phyloP scores from a whole-genome alignment of 1,139 yeast species.

The Geotrichum phurueaensis region DNA sequence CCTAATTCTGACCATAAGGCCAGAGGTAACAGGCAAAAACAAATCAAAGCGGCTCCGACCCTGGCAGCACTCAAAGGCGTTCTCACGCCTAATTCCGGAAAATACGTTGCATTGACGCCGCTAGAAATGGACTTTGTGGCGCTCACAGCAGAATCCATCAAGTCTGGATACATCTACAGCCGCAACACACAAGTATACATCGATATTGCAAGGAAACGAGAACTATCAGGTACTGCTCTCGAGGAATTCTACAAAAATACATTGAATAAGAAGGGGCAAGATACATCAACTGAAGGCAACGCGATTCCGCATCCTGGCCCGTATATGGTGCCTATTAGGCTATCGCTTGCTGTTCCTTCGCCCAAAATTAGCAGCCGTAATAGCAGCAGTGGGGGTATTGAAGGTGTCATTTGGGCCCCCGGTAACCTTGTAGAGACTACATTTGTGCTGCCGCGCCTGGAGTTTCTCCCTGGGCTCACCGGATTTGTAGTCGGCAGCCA shows the following conservation, averaged over 20 bases:
- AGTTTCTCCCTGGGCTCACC: conserved; percentile 6
- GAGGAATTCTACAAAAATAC: background rate
- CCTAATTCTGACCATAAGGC: background rate
- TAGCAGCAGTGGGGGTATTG: background rate
- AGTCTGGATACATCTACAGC: background rate
- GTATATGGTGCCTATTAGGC: background rate
- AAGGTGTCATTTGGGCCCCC: background rate
- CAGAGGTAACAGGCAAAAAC: background rate
- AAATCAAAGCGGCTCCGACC: background rate
- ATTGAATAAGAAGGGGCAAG: background rate
- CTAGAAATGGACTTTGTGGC: background rate
- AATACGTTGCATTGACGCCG: background rate
- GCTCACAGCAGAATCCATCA: background rate
- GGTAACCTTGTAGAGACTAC: background rate
- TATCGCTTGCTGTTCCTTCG: background rate
- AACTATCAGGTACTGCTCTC: background rate
- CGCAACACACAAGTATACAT: background rate
- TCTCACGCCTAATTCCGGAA: background rate
- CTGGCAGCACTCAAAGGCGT: background rate
- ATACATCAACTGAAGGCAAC: background rate
- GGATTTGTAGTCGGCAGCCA: conserved; percentile 5
- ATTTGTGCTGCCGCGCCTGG: conserved; percentile 2
- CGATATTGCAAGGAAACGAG: background rate
- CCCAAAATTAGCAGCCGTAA: background rate
- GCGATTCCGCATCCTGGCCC: background rate